Evolutionary conservation across 2,329 filamentous ascomycete species (phyloP).

Genomic region (Blastomyces parvus): DNA sequence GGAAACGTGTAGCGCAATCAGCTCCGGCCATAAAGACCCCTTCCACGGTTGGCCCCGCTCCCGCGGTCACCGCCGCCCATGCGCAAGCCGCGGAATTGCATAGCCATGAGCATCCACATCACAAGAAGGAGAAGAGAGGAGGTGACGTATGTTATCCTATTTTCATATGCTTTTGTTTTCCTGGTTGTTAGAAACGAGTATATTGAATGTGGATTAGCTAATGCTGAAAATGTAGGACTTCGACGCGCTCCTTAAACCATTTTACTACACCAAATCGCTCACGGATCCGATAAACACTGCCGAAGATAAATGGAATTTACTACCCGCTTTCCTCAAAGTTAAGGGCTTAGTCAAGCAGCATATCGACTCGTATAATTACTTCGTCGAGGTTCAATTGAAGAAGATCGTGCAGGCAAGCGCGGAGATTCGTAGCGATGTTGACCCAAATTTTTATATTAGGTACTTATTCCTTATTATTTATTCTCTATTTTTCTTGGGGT

Average conservation of each 20-base stretch:
- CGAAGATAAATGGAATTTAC: slow-evolving; percentile 86
- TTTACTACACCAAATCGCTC: slow-evolving; percentile 58
- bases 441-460: slow-evolving; percentile 86
- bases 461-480: slow-evolving; percentile 20
- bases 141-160: slow-evolving; percentile 2
- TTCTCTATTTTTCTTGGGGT: not conserved
- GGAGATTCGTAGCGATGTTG: slow-evolving; percentile 80
- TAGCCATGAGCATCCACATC: not conserved
- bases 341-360: slow-evolving; percentile 96
- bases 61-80: not conserved
- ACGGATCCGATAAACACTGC: slow-evolving; percentile 62
- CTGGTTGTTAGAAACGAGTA: not conserved
- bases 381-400: slow-evolving; percentile 92
- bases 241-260: slow-evolving; percentile 57
- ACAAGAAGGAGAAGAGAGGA: not conserved
- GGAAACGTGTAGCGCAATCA: slow-evolving; percentile 9
- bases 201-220: not conserved
- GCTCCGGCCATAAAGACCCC: not conserved
- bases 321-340: slow-evolving; percentile 96
- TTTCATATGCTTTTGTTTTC: not conserved
- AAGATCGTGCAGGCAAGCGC: slow-evolving; percentile 91
- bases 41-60: not conserved
- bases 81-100: not conserved
- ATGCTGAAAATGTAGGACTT: slow-evolving; percentile 33
- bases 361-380: slow-evolving; percentile 98